Evolutionary conservation across 768 basidiomycete genomes (phyloP).

Genomic region (Cyclocybe cylindracea): DNA sequence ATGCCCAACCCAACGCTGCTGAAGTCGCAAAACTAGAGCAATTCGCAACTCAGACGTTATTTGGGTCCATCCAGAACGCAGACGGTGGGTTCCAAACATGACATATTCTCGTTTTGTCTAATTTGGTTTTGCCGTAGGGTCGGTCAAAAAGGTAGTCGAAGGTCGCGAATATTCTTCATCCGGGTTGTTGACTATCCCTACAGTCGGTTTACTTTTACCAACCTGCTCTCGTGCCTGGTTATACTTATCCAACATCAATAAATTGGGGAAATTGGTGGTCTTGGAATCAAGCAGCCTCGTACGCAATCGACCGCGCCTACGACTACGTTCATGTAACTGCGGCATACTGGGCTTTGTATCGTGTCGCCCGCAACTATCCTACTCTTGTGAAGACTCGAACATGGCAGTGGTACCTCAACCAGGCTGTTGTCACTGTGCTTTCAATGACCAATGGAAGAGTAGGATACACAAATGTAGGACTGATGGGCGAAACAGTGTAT

Average conservation of each 20-base stretch:
- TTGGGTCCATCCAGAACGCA: constrained; percentile 51
- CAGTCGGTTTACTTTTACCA: constrained; percentile 56
- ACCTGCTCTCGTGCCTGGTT: constrained; percentile 42
- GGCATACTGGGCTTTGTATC: constrained; percentile 58
- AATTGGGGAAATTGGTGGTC: constrained; percentile 60
- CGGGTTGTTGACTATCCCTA: background rate
- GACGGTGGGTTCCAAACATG: constrained; percentile 32
- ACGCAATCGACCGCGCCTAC: constrained; percentile 50
- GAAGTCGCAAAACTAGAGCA: constrained; percentile 55
- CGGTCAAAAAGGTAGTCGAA: constrained; percentile 48
- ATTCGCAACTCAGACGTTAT: constrained; percentile 46
- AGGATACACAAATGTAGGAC: constrained; percentile 45
- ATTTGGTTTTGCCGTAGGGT: constrained; percentile 27
- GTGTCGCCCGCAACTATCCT: constrained; percentile 60
- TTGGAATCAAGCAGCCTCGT: constrained; percentile 51
- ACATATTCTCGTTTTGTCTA: background rate
- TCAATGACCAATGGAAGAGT: constrained; percentile 47
- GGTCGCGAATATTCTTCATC: background rate
- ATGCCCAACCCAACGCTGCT: constrained; percentile 50
- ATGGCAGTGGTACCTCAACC: constrained; percentile 61
- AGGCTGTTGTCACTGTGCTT: constrained; percentile 48
- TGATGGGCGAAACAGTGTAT: constrained; percentile 62
- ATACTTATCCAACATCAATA: constrained; percentile 48
- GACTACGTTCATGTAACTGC: constrained; percentile 52
- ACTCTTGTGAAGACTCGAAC: constrained; percentile 43